Evolutionary conservation across 2,329 filamentous ascomycete species (phyloP), one percentile per base, ranked within the genome.

Genomic region (Colletotrichum melonis): DNA sequence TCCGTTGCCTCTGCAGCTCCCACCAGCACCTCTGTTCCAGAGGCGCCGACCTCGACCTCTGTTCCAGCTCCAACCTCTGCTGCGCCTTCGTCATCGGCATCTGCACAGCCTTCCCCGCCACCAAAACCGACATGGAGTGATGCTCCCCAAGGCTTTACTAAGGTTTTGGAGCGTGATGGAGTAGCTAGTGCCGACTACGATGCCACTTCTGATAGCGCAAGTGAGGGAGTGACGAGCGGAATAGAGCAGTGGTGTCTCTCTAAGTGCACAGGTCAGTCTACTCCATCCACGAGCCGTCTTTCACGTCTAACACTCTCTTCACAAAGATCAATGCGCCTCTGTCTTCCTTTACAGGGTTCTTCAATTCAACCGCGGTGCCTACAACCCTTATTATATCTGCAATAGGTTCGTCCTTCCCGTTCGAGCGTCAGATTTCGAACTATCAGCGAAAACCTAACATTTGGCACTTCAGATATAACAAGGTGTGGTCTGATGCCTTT

Each of bases 191-290:
- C 4, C 3, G 3, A 16, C 9, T 63, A 63, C 9, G 63, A 52
- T 11, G n/a, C 19, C 8, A 28, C 22, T 4, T 63, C 57, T 9
- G 35, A 67, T 9, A 63, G 63, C 11, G 46, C 56, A 8, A 62
- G 35, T 19, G 63, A 46, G 1, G 49, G 57, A 12, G 26, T 71
- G 14, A 63, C 63, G 5, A 35, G 24, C 8, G 38, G 62, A 8
- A 30, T 63, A n/a, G 26, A 63, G 35, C 32, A 52, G 32, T 71
- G 69, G 69, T 71, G 69, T 26, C 14, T 71, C 8, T 26, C n/a
- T 32, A 62, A 56, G 28, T 71, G 69, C 38, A 38, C 26, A 19
- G 42, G 69, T 67, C 24, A 56, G 69, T 63, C 22, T 1, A 11
- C 3, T 1, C 1, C 8, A n/a, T 30, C 6, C 24, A 11, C 24